A percentile compares a stretch with the other conserved stretches of the same genome.
Evolutionary conservation across 345 rosid genomes (phyloP).

Genomic region (Eucalyptus marginata): DNA sequence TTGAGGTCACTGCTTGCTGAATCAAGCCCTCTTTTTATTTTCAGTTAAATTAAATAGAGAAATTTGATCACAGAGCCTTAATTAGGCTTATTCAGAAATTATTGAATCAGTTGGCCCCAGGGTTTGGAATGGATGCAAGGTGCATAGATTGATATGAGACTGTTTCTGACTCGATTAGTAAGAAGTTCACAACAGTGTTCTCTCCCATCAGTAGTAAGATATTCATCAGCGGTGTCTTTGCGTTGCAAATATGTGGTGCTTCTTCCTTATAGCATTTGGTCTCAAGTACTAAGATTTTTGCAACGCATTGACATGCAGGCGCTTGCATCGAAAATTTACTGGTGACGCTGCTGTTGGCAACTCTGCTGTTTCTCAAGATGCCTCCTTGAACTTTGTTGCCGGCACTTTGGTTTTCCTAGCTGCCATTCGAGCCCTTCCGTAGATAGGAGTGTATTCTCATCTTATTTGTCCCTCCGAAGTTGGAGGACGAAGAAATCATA

Average conservation of each 20-base stretch:
- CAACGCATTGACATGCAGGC: not conserved
- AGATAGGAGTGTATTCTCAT: not conserved
- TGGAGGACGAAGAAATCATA: not conserved
- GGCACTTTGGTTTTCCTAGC: not conserved
- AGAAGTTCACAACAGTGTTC: not conserved
- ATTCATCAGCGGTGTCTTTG: not conserved
- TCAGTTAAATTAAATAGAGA: not conserved
- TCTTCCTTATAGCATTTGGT: not conserved
- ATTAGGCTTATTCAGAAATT: not conserved
- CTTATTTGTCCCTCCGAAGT: not conserved
- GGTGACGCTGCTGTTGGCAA: not conserved
- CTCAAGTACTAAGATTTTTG: not conserved
- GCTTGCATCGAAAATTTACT: not conserved
- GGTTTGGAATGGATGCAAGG: not conserved
- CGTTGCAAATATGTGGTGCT: not conserved
- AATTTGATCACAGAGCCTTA: not conserved
- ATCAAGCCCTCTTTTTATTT: not conserved
- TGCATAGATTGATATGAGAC: not conserved
- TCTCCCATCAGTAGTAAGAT: not conserved
- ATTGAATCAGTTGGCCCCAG: not conserved
- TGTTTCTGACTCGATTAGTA: not conserved
- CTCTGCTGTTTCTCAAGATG: conserved; percentile 1
- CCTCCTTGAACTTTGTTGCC: not conserved
- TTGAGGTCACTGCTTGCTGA: not conserved
- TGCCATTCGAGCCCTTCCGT: not conserved